Evolutionary conservation across 768 basidiomycete genomes (phyloP), one percentile per base, ranked within the genome.

Genomic region (Lentinula detonsa): DNA sequence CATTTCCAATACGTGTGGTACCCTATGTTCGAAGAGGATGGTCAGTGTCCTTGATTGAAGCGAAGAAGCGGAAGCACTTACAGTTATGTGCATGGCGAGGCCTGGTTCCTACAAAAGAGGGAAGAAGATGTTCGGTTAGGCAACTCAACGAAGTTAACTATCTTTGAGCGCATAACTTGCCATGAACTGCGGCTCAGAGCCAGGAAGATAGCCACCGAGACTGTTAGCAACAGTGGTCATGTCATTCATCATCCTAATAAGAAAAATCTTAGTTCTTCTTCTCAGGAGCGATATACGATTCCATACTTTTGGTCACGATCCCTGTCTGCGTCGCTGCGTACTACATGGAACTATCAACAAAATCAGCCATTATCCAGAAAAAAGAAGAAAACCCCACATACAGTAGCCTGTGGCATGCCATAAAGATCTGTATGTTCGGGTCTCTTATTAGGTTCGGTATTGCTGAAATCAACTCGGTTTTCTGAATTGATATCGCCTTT

Each of bases 381-480:
- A 31, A 39, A 23, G 9, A 48, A 9, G 58, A 63, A 71, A 16
- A 67, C 55, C 46, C 71, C 28, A 28, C 28, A 28, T 28, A 72
- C 33, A 3, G 73, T 74, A 31, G 73, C 67, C 64, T 74, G 73
- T 13, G 73, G 73, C 72, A 74, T 73, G 16, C 66, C 71, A 60
- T 70, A 74, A 10, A 59, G 62, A 53, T 74, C 73, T 28, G 57
- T 62, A 57, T 66, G 31, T 31, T 55, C 60, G 1, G 52, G 58
- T 16, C 53, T 59, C 43, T 59, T 34, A 49, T 65, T 62, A 60
- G 68, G 69, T 21, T 60, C 48, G 6, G 3, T 48, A 23, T 48
- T 48, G 33, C 67, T 18, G 56, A 62, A 56, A 58, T 69, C 68
- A 31, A 53, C 52, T 6, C 52, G 33, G 7, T 53, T 53, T 8